phyloP scores from a whole-genome alignment of 768 basidiomycete species.

The Podaxis mareebaensis region DNA sequence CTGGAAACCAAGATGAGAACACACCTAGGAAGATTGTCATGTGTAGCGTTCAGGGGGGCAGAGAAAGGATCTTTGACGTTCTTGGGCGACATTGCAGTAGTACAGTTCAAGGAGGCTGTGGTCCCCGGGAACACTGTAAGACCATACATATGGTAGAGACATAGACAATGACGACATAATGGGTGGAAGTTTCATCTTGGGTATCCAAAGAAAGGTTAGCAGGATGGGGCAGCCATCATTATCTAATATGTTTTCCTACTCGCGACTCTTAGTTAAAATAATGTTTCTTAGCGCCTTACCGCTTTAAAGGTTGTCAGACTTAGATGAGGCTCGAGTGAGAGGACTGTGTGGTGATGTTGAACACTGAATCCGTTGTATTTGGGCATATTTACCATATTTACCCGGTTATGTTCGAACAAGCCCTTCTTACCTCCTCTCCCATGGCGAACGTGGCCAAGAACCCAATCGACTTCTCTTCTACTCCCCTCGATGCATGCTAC shows the following conservation, averaged over 20 bases:
- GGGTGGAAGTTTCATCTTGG: neutral
- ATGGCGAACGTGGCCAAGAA: slow-evolving; percentile 3
- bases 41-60: neutral
- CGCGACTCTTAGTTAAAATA: too few species aligned
- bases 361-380: too few species aligned
- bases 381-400: too few species aligned
- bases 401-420: too few species aligned
- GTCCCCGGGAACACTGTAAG: neutral
- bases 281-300: too few species aligned
- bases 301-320: too few species aligned
- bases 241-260: too few species aligned
- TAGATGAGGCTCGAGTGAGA: too few species aligned
- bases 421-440: neutral
- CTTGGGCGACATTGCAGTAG: neutral
- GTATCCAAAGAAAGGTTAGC: too few species aligned
- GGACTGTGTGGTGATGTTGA: too few species aligned
- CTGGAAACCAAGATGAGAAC: neutral
- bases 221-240: too few species aligned
- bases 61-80: neutral
- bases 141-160: neutral
- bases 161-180: neutral
- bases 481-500: slow-evolving; percentile 30
- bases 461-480: slow-evolving; percentile 31
- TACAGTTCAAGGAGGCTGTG: neutral
- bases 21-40: neutral